A percentile compares a stretch with the other conserved stretches of the same genome.
Evolutionary conservation across 202 grass and related monocot species (phyloP).

Genomic region (Schoenoplectus tabernaemontani): DNA sequence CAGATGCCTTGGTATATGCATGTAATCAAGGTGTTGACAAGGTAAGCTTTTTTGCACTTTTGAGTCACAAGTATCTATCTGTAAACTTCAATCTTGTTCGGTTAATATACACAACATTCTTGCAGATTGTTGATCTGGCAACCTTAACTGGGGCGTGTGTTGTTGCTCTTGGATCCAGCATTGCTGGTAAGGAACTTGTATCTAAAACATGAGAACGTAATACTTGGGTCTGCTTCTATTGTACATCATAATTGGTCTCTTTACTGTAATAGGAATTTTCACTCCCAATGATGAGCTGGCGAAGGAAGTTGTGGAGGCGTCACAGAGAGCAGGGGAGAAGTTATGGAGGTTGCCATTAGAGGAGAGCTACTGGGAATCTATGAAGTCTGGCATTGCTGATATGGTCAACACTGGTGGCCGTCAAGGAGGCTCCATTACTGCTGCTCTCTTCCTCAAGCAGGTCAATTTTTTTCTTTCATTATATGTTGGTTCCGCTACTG

Average conservation of each 20-base stretch:
- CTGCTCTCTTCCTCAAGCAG: conserved; percentile 93
- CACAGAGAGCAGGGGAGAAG: conserved; percentile 79
- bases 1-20: conserved; percentile 92
- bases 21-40: conserved; percentile 96
- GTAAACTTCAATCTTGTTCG: background rate
- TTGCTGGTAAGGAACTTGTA: conserved; percentile 57
- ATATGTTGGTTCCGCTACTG: background rate
- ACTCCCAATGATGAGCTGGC: conserved; percentile 81
- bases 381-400: conserved; percentile 90
- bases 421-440: conserved; percentile 80
- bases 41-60: conserved; percentile 30
- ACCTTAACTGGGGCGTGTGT: conserved; percentile 80
- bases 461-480: conserved; percentile 21
- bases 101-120: conserved; percentile 11
- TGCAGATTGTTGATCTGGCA: conserved; percentile 89
- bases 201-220: background rate
- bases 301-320: conserved; percentile 62
- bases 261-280: conserved; percentile 55
- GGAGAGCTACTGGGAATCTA: conserved; percentile 90
- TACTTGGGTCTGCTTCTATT: background rate
- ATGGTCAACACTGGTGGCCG: conserved; percentile 91
- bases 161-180: conserved; percentile 69
- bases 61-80: background rate
- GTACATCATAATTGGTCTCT: background rate
- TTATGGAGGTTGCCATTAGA: conserved; percentile 93